Base-by-base conservation (phyloP, 2,329 filamentous ascomycete genomes). In the Nemania bipapillata region DNA sequence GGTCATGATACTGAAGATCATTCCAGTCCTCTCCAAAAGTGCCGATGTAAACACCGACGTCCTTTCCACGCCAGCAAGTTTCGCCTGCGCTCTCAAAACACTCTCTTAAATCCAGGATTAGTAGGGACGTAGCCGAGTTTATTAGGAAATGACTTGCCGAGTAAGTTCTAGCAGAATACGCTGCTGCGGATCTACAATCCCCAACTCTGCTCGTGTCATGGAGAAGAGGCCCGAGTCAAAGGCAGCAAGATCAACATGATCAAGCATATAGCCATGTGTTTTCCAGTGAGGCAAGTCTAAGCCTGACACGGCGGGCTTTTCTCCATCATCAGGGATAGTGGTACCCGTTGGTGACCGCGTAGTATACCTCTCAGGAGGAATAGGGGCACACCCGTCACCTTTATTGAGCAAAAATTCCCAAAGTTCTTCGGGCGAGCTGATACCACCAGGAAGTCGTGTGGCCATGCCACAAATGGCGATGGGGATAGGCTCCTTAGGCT, bases 131-230 rank as follows among this genome's bases (percentile, higher is more conserved):
- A 20, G 15, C 37, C 3, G 6, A 30, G 3, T 49, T 28, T 15
- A 4, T 2, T 28, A 6, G 53, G 71, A 65, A 26, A 71, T 65
- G 17, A 66, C 69, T 61, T 74, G 70, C 63, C 71, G 73, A 32
- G 69, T 68, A 11, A 76, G 59, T 45, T 75, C 70, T 3, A 74
- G 66, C 32, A 70, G 65, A 47, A 74, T 66, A 17, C 74, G 67
- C 40, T 75, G 73, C 49, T 77, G 74, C 8, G 75, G 75, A 40
- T 77, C 75, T 30, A 74, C 64, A 4, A 50, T 54, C 3, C 59
- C 68, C n/a, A 73, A 65, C 45, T 77, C 69, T 4, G 42, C 28
- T n/a, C 50, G 62, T 9, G 66, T 56, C 65, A 71, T 66, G 24
- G 66, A 53, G 30, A 71, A 71, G 11, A 71, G 28, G 2, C 22